Evolutionary conservation across 345 rosid species (phyloP), one percentile per base, ranked within the genome.

Genomic region (Psidium friedrichsthalianum): DNA sequence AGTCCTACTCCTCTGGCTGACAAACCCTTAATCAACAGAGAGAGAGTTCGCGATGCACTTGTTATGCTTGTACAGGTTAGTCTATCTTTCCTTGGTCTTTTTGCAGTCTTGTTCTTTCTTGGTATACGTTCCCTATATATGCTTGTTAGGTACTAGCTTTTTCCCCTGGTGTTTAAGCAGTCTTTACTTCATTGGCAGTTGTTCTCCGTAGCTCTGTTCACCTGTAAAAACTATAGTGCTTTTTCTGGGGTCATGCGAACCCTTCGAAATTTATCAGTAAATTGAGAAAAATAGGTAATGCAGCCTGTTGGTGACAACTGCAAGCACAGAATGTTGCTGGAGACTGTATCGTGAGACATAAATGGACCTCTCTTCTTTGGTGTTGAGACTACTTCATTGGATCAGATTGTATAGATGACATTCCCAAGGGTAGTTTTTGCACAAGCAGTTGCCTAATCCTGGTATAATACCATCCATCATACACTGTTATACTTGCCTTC

Each of bases 31-130:
- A 91, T 94, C 85, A 89, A 78, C 87, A 92, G 91, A 86, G 95
- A 94, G 57, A 91, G 89, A 90, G 91, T 94, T 57, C 93, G 91
- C 42, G 90, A 88, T 89, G 97, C 97, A 32, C 92, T 94, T 85
- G 32, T 93, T 51, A 87, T 87, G 88, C 95, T 94, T 81, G 93
- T 89, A 84, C 95, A 90, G 97, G 97, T 94, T 88, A 36, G 83
- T 57, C 29, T 22, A 27, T 51, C 14, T 53, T 74, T 27, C 51
- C 56, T 53, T 56, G 4, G 78, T 36, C 55, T 51, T 56, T 11
- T 40, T 6, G 21, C 69, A 2, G 58, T 58, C 18, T 52, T 12
- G 56, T 32, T 20, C 51, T 49, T 25, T 24, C 81, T 36, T 27
- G 56, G 21, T 20, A 36, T 49, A 27, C 6, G 57, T 69, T 53